Evolutionary conservation across 305 asterid genomes (phyloP), one percentile per base, ranked within the genome.

Genomic region (Fraxinus albicans): DNA sequence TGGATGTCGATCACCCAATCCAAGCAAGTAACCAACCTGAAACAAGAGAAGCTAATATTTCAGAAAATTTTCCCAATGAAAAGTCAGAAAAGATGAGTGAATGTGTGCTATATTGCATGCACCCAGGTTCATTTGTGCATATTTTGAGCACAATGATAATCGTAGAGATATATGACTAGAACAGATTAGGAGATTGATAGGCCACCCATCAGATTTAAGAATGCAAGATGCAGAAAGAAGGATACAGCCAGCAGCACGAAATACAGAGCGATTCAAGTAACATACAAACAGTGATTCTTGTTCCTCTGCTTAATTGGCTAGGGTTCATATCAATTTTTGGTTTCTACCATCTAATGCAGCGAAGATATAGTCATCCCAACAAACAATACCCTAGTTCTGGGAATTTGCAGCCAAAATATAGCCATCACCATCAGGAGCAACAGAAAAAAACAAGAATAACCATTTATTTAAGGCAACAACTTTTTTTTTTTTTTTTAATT

Each of bases 1-100:
- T 36, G 99, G 99, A 89, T 97, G 99, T 78, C 99, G 94, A 90
- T 97, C 99, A 79, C 99, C 99, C 86, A 97, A 86, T 82, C 99
- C 99, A 88, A 97, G 99, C 75, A 97, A 89, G 90, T 97, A 97
- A 79, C 99, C 99, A 69, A 97, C 99, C 99, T 97, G 91, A 76
- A 77, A 78, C 81, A 80, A 79, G 77, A 8, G 40, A 79, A 85
- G 82, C 65, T 21, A 82, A 29, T 35, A 47, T 60, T 75, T 81
- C 82, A 81, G 38, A 13, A 35, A 80, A 29, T 6, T 13, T 29
- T 29, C 0, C 36, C 53, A 6, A n/a, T 53, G 23, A n/a, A 21
- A 53, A 8, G 38, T 21, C 72, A 12, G 47, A 4, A 55, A 60
- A 21, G 33, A 63, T 63, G 70, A 5, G 65, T 5, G 65, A 55